These are phyloP conservation scores for Thielaviopsis cerberus DNA, from an alignment of 2,329 filamentous ascomycete species.

Conservation along the genomic window DNA sequence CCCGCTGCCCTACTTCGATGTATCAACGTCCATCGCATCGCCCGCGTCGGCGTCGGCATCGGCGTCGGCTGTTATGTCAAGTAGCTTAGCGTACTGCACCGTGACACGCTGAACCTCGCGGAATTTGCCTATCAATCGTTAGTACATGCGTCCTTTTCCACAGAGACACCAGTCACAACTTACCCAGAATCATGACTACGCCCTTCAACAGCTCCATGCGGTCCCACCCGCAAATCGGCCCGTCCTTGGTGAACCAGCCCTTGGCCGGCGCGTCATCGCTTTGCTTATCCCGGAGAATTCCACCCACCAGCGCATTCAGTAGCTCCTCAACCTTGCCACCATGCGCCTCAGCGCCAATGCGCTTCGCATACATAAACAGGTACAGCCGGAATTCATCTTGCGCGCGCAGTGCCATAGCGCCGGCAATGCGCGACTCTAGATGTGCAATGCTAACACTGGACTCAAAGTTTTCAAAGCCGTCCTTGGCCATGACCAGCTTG, in stretches of 20 bases:
- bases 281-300: constrained; percentile 41
- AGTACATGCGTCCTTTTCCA: neutral
- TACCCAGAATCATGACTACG: constrained; percentile 83
- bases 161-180: constrained; percentile 23
- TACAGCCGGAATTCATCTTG: constrained; percentile 88
- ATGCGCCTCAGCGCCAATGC: constrained; percentile 75
- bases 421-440: constrained; percentile 84
- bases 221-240: constrained; percentile 77
- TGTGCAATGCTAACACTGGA: constrained; percentile 83
- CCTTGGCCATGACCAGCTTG: constrained; percentile 69
- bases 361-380: constrained; percentile 94
- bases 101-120: constrained; percentile 83
- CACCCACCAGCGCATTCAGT: constrained; percentile 61
- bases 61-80: constrained; percentile 41
- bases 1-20: neutral
- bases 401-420: constrained; percentile 64
- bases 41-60: constrained; percentile 22
- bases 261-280: constrained; percentile 17
- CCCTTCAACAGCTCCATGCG: constrained; percentile 73
- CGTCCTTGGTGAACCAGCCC: constrained; percentile 48
- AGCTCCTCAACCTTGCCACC: constrained; percentile 85
- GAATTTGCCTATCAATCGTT: constrained; percentile 54
- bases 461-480: constrained; percentile 85
- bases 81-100: constrained; percentile 79
- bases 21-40: constrained; percentile 10